A percentile compares a stretch with the other conserved stretches of the same genome.
Conservation (phyloP, 1,284 basidiomycete genomes). For the Ganoderma boninense region DNA sequence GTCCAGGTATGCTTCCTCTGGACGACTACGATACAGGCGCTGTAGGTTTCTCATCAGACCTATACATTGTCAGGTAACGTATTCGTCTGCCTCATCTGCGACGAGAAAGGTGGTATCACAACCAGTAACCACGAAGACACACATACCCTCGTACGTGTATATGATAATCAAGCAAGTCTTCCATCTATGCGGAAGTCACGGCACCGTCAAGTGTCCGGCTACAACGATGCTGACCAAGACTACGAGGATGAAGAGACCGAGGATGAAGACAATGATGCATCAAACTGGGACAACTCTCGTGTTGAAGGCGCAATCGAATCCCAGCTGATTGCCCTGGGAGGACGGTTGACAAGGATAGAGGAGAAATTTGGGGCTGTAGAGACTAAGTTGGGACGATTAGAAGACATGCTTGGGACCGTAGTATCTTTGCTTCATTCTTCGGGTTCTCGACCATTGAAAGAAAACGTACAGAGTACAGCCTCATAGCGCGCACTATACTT, state of each 20-base stretch:
- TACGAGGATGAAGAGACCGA: neutral
- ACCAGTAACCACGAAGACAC: neutral
- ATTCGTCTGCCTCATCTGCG: conserved; percentile 8
- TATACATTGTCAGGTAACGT: neutral
- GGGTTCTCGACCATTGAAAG: neutral
- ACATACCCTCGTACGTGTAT: neutral
- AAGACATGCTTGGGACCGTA: conserved; percentile 9
- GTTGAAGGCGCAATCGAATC: neutral
- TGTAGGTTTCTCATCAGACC: neutral
- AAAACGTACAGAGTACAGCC: neutral
- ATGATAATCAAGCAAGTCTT: neutral
- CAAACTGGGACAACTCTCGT: neutral
- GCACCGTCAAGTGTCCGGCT: neutral
- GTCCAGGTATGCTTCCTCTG: conserved; percentile 27
- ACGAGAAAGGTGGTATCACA: conserved; percentile 3
- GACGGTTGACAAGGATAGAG: conserved; percentile 6
- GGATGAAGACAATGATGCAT: neutral
- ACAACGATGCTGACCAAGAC: neutral
- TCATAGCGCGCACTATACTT: neutral
- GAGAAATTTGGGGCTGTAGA: conserved; percentile 7
- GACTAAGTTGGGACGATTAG: conserved; percentile 1
- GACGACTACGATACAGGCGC: neutral
- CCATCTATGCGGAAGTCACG: neutral
- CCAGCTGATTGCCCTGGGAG: neutral
- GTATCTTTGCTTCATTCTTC: neutral